Base-by-base conservation (phyloP, 2,329 filamentous ascomycete genomes). In the Cladosporium sp. region DNA sequence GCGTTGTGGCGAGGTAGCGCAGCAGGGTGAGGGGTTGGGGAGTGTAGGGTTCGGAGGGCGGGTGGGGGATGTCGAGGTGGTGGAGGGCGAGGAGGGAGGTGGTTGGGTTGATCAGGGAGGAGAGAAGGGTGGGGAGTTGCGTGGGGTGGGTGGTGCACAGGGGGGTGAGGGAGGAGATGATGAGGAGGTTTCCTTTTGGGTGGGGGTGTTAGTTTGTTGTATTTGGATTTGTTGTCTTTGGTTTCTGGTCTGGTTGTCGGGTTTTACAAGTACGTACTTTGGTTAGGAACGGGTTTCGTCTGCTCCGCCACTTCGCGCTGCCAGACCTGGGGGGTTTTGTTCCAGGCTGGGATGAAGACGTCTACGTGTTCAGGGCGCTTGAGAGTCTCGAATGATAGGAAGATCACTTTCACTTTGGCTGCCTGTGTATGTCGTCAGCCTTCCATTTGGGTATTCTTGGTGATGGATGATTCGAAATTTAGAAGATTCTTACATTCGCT, bases 1-100 rank as follows among this genome's bases (percentile, higher is more conserved):
- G 80, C 3, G 89, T 85, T 3, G 93, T 99, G n/a, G 91, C 88
- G 52, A 96, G 83, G 69, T 95, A 95, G 40, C 79, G 80, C 18
- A 97, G 76, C 1, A 90, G 73, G 1, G 83, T 83, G 11, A 95
- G 75, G 0, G 89, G 83, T 22, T 82, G 72, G 1, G 90, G 89
- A 15, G 80, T 73, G 68, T 88, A 84, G 11, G 49, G 49, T 11
- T 47, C 36, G 7, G 36, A 20, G 65, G 68, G 69, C 13, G 48
- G 73, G 60, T 82, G 68, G 1, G 89, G 86, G 3, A 92, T 78
- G 69, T 97, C 92, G 47, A 79, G 75, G 72, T 97, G 93, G 68
- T 95, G 95, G 53, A 86, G 80, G 38, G 84, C 85, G 6, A 96
- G 73, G 37, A 96, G 74, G 65, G 1, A 88, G 85, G 44, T 48